Evolutionary conservation across 2,329 filamentous ascomycete species (phyloP).

Genomic region (Pezizomycotina sp.): DNA sequence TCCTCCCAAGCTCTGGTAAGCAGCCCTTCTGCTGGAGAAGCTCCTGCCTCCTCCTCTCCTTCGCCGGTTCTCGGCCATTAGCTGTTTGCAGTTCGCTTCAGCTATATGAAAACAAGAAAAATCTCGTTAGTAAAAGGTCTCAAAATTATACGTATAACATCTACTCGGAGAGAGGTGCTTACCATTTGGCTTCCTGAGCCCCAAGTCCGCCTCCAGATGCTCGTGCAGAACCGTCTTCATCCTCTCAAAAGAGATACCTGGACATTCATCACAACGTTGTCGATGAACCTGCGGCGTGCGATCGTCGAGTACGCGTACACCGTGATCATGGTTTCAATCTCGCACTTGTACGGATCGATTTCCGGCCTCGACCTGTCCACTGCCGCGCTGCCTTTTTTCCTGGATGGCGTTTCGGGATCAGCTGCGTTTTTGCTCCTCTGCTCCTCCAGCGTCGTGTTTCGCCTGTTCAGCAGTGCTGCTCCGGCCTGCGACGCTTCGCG

Average conservation of each 20-base stretch:
- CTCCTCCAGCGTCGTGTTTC: conserved; percentile 6
- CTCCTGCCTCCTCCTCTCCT: conserved; percentile 21
- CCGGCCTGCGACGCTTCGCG: conserved; percentile 8
- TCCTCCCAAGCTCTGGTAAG: conserved; percentile 22
- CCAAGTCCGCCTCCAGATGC: conserved; percentile 30
- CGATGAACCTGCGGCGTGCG: conserved; percentile 22
- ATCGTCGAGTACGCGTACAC: conserved; percentile 22
- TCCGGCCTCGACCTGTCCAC: conserved; percentile 2
- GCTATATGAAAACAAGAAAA: conserved; percentile 6
- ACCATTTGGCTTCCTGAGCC: conserved; percentile 30
- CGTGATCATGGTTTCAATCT: conserved; percentile 22
- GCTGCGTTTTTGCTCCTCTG: too few relatives aligned
- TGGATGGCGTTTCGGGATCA: too few relatives aligned
- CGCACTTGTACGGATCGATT: conserved; percentile 21
- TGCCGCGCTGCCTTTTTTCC: conserved; percentile 15
- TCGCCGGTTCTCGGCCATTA: conserved; percentile 24
- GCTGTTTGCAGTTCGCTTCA: conserved; percentile 20
- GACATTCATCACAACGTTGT: conserved; percentile 24
- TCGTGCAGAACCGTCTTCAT: conserved; percentile 16
- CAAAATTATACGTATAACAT: not conserved
- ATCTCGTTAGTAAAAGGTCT: not conserved
- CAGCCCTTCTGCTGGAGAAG: conserved; percentile 18
- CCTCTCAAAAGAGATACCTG: conserved; percentile 10
- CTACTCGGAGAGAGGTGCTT: conserved; percentile 20
- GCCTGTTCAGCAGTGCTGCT: conserved; percentile 9